A percentile compares a stretch with the other conserved stretches of the same genome.
phyloP scores from a whole-genome alignment of 805 yeast species.

The Candida silvicultrix region DNA sequence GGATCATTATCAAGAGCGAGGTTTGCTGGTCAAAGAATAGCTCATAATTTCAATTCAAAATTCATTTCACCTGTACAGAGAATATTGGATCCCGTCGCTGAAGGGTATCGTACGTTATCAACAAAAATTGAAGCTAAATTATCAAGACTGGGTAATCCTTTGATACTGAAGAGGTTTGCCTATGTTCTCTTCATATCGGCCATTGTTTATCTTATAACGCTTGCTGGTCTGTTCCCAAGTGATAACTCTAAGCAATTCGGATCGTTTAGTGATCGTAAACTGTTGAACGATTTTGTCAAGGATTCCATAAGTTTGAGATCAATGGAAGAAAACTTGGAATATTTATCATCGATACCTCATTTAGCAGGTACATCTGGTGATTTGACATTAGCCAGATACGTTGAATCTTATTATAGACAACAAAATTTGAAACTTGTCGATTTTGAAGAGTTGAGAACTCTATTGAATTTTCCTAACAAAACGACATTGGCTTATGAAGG shows the following conservation, averaged over 20 bases:
- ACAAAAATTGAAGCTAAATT: constrained; percentile 50
- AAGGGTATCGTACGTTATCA: constrained; percentile 24
- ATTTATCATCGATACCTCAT: constrained; percentile 77
- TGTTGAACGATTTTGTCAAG: constrained; percentile 42
- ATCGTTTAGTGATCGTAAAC: constrained; percentile 55
- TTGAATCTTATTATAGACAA: constrained; percentile 50
- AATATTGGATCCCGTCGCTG: constrained; percentile 42
- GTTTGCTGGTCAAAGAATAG: constrained; percentile 8
- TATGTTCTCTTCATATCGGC: constrained; percentile 63
- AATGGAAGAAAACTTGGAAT: constrained; percentile 62
- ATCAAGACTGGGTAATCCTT: constrained; percentile 74
- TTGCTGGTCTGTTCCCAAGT: constrained; percentile 47
- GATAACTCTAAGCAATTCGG: constrained; percentile 38
- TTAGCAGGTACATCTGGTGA: constrained; percentile 88
- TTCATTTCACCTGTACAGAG: constrained; percentile 34
- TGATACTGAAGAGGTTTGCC: constrained; percentile 70
- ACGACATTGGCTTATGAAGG: constrained; percentile 21
- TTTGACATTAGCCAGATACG: constrained; percentile 58
- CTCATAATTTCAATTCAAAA: constrained; percentile 20
- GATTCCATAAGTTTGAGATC: constrained; percentile 47
- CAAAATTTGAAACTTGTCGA: constrained; percentile 50
- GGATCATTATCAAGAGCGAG: not conserved
- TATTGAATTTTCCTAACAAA: constrained; percentile 58
- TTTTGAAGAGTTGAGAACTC: constrained; percentile 45
- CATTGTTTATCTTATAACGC: constrained; percentile 49